Base-by-base conservation (phyloP, 2,329 filamentous ascomycete species). In the Neonectria ditissima region DNA sequence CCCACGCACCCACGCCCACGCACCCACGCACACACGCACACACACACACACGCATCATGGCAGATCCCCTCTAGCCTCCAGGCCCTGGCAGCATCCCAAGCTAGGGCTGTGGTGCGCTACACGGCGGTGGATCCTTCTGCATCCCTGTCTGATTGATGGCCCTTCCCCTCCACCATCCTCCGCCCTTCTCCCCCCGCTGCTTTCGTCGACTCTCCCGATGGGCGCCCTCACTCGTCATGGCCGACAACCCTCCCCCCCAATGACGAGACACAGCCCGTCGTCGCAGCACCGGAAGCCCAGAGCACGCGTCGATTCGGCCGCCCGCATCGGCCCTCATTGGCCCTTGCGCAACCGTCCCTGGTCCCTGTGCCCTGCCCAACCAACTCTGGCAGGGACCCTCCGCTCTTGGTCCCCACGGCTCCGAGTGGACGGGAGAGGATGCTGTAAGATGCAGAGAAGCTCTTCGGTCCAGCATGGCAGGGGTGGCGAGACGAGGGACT, bases 361-460 rank as follows among this genome's bases (percentile, higher is more conserved):
- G 61, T 66, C 71, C 72, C 62, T 62, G 71, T 68, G 61, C 60
- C 57, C 65, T 64, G 53, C 61, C 61, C 62, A 67, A 64, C 59
- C 66, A 53, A 16, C 45, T 16, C 26, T 48, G 26, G 45, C 20
- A 68, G 69, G 67, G 55, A n/a, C 55, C 55, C 59, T 62, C 54
- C 53, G 51, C 52, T 47, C 52, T 59, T 62, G 11, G 58, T 57
- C 53, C 54, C 58, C 55, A 59, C 55, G 63, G 59, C 68, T 62
- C 71, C 62, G 65, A 73, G 63, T 69, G 67, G 71, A 63, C 67
- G 69, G 69, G 66, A 62, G 60, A 71, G 59, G 63, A 61, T 69
- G 55, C 65, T 70, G 67, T 59, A 68, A 63, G 67, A 70, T 73
- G 65, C 59, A 62, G 54, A 62, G 55, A 64, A 65, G 68, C 62